A percentile compares a stretch with the other conserved stretches of the same genome.
These are phyloP conservation scores for Solanum etuberosum DNA, from an alignment of 257 asterid genomes.

Conservation along the genomic window DNA sequence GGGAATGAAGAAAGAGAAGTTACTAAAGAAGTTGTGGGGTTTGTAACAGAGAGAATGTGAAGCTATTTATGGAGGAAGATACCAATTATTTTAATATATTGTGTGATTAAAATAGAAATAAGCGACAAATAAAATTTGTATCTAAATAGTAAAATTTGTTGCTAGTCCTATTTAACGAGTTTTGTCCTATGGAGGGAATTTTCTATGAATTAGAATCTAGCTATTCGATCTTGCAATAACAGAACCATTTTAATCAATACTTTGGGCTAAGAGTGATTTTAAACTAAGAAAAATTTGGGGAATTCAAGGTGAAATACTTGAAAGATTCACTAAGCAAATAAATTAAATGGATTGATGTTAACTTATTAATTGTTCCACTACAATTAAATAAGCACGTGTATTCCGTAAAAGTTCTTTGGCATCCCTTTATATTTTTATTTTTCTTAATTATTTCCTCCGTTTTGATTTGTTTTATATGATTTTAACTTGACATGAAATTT, in stretches of 20 bases:
- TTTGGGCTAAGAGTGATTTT: background rate
- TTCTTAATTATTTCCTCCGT: background rate
- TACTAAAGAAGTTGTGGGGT: background rate
- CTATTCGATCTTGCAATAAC: background rate
- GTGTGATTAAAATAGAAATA: background rate
- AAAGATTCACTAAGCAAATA: background rate
- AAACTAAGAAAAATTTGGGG: background rate
- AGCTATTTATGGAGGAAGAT: slow-evolving; percentile 32
- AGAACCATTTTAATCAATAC: background rate
- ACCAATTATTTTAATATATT: background rate
- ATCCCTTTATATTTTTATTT: background rate
- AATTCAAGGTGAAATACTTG: background rate
- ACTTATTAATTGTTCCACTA: background rate
- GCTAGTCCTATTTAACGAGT: background rate
- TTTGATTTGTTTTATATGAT: too few relatives aligned
- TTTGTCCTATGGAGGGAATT: background rate
- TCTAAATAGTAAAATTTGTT: background rate
- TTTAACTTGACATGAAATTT: too few relatives aligned
- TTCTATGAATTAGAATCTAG: background rate
- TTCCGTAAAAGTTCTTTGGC: background rate
- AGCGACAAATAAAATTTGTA: background rate
- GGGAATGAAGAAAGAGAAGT: background rate
- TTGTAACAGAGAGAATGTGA: background rate
- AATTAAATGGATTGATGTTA: background rate
- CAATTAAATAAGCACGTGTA: background rate